Base-by-base conservation (phyloP, 176 grass and related monocot species). In the Saccharum officinarum region DNA sequence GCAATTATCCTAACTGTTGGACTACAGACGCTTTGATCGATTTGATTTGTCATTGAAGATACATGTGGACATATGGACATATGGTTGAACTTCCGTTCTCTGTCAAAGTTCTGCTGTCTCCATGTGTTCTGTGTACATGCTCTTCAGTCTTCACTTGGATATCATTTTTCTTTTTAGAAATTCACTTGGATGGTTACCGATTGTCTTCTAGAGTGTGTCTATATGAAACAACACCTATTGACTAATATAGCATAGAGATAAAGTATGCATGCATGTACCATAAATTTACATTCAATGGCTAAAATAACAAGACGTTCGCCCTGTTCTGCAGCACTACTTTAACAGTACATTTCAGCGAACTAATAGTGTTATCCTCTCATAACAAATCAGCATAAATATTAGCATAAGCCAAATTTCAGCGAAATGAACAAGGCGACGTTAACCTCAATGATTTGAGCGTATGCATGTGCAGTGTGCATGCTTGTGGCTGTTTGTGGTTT, bases 1-100 rank as follows among this genome's bases (percentile, higher is more conserved):
- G 93, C 89, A 95, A 98, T 98, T 95, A 94, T 98, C 96, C 93
- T 95, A 87, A 95, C 91, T 93, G 91, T 98, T 98, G 96, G 96
- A 95, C 93, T 98, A 95, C 96, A 95, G 69, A 98, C 91, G 84
- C 89, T 1, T 6, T 30, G 38, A 34, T 34, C 3, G 2, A 34
- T 3, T 34, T 3, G 33, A 34, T 34, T 34, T 34, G 33, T 34
- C 33, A 34, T 34, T 34, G 2, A 34, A 34, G 2, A 34, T 34
- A 34, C 3, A 34, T 3, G 3, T 34, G 33, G 33, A 3, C 33
- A 33, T 33, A 33, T 33, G 31, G 31, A 33, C 31, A 34, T 34
- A 34, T 34, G 33, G 33, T 34, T 34, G 33, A 34, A 38, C 37
- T 40, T 40, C 5, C 6, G 8, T 40, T 40, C 39, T 40, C 7